Evolutionary conservation across 768 basidiomycete genomes (phyloP).

Genomic region (Candolleomyces efflorescens): DNA sequence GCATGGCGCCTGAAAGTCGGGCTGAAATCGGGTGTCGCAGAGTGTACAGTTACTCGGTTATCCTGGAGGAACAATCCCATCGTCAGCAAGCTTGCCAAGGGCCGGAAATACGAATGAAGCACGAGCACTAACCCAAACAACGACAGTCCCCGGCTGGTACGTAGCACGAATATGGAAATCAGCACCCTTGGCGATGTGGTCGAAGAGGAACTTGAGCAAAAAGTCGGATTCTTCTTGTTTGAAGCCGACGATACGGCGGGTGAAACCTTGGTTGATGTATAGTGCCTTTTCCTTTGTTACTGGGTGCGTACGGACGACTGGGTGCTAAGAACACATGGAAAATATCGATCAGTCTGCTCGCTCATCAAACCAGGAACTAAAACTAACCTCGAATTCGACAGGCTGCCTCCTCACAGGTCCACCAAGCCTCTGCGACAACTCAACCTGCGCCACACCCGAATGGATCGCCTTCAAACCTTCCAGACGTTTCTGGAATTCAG

Average conservation of each 20-base stretch:
- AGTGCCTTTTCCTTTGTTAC: constrained; percentile 61
- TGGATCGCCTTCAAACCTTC: constrained; percentile 55
- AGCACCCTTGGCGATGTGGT: constrained; percentile 46
- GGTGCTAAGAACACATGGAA: constrained; percentile 34
- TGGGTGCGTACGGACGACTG: constrained; percentile 54
- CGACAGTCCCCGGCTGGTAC: constrained; percentile 51
- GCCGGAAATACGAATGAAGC: constrained; percentile 3
- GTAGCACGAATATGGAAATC: constrained; percentile 47
- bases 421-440: constrained; percentile 36
- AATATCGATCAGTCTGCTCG: no score
- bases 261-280: constrained; percentile 55
- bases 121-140: constrained; percentile 43
- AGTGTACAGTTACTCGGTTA: constrained; percentile 45
- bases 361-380: background rate
- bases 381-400: constrained; percentile 36
- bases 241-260: constrained; percentile 50
- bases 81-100: background rate
- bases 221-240: constrained; percentile 52
- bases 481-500: constrained; percentile 51
- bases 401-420: constrained; percentile 51
- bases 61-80: constrained; percentile 22
- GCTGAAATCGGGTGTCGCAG: constrained; percentile 37
- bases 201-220: constrained; percentile 50
- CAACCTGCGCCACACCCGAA: constrained; percentile 48
- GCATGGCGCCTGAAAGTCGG: constrained; percentile 36